Conservation (phyloP, 2,329 filamentous ascomycete species). For the Alternaria longipes region DNA sequence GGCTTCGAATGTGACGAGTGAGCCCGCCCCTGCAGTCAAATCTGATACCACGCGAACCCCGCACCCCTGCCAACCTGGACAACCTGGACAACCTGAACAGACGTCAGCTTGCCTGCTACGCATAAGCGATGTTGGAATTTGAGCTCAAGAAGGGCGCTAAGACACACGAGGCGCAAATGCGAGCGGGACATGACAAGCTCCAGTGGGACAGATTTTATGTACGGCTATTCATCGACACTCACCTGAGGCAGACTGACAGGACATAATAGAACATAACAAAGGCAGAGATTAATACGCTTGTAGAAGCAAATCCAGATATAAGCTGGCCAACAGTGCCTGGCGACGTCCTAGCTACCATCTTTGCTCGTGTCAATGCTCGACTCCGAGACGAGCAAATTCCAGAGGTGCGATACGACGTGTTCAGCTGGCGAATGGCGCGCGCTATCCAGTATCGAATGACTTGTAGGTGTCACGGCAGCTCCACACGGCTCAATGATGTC, state of each 20-base stretch:
- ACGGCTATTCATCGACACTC: not conserved
- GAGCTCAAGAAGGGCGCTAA: slow-evolving; percentile 6
- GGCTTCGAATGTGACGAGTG: no score
- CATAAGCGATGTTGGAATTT: not conserved
- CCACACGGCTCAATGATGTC: not conserved
- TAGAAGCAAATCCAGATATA: slow-evolving; percentile 1
- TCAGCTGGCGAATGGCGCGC: no score
- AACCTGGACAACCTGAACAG: not conserved
- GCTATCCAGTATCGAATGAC: no score
- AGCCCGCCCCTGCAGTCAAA: no score
- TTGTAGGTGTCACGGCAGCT: no score
- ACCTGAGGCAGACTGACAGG: not conserved
- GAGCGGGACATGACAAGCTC: not conserved
- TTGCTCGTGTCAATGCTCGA: not conserved
- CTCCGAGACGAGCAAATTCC: no score
- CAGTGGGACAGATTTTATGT: not conserved
- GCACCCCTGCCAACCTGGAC: no score
- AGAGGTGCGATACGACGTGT: no score
- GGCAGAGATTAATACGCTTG: slow-evolving; percentile 1
- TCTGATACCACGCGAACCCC: no score
- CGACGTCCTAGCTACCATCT: not conserved
- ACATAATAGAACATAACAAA: slow-evolving; percentile 3
- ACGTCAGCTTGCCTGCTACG: not conserved
- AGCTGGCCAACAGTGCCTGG: not conserved
- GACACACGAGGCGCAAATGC: not conserved